Evolutionary conservation across 306 rosid species (phyloP), one percentile per base, ranked within the genome.

Genomic region (Cajanus cajan): DNA sequence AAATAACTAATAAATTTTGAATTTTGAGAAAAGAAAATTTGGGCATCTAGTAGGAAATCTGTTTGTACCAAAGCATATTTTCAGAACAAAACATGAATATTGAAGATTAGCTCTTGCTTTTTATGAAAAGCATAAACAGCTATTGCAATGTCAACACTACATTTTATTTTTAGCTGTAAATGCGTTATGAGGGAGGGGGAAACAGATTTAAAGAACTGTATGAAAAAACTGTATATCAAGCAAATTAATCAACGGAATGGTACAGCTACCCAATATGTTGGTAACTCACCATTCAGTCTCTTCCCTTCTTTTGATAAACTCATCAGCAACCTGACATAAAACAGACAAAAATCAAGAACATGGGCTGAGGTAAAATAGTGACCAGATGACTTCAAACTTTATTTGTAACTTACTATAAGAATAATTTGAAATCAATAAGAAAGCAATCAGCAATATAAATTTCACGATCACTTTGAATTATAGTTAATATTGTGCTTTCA

Each of bases 231-330:
- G 74, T 45, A 21, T 39, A 19, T 61, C 63, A 58, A 45, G 47
- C 43, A 77, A 14, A 25, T 33, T 19, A 71, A 50, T 76, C 34
- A 73, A 25, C 80, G 79, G 40, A 61, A 82, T 77, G 67, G 36
- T 12, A 43, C n/a, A 28, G 39, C 24, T 51, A 62, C 69, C 45
- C 71, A 37, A 64, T 45, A 54, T 0, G 31, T 28, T 28, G 9
- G 70, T 77, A 82, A 74, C 89, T 84, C 78, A 92, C 98, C 98
- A 95, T 85, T 95, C 98, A 33, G 98, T 87, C 86, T 95, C 98
- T 75, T 86, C 86, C 76, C 92, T 91, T 81, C 98, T 90, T 87
- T 82, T 90, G 85, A 95, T 83, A 78, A 92, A 95, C 86, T 95
- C 98, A 50, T 90, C 94, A 39, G 98, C 98, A 81, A 95, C 94